phyloP scores from a whole-genome alignment of 306 rosid species.

The Hippophae gyantsensis region DNA sequence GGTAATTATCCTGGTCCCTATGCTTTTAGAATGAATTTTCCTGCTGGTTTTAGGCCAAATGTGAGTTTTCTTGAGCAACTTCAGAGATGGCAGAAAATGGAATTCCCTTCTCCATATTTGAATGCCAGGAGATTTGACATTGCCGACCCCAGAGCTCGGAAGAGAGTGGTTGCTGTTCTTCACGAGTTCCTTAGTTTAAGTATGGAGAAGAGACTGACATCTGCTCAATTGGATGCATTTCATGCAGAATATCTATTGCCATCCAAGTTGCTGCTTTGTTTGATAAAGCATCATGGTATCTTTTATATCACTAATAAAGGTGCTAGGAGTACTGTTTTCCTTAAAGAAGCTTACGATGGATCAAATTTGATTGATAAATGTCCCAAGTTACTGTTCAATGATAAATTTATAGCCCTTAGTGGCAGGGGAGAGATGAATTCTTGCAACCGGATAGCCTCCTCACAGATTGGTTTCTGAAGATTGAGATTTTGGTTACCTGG shows the following conservation, averaged over 20 bases:
- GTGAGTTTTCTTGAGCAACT: slow-evolving; percentile 49
- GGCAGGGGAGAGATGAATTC: slow-evolving; percentile 48
- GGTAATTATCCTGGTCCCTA: slow-evolving; percentile 56
- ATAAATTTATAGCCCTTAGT: slow-evolving; percentile 39
- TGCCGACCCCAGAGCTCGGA: slow-evolving; percentile 57
- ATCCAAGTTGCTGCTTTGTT: slow-evolving; percentile 54
- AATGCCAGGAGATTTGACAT: slow-evolving; percentile 66
- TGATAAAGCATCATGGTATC: slow-evolving; percentile 76
- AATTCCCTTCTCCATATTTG: slow-evolving; percentile 80
- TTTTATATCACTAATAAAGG: slow-evolving; percentile 91
- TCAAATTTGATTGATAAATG: slow-evolving; percentile 45
- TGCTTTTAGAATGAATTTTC: slow-evolving; percentile 55
- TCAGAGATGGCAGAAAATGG: slow-evolving; percentile 74
- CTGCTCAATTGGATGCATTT: slow-evolving; percentile 67
- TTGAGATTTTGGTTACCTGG: not conserved
- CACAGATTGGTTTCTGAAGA: slow-evolving; percentile 14
- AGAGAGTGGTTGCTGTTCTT: slow-evolving; percentile 63
- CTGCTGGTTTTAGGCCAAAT: slow-evolving; percentile 67
- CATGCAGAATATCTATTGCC: slow-evolving; percentile 69
- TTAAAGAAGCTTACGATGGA: slow-evolving; percentile 59
- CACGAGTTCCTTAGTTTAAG: slow-evolving; percentile 87
- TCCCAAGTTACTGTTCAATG: slow-evolving; percentile 40
- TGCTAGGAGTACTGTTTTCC: slow-evolving; percentile 60
- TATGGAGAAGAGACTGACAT: slow-evolving; percentile 70
- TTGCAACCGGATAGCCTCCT: slow-evolving; percentile 25